Percentiles rank a stretch among this genome's conserved stretches.
Evolutionary conservation across 1,284 basidiomycete species (phyloP).

Genomic region (Megacollybia platyphylla): DNA sequence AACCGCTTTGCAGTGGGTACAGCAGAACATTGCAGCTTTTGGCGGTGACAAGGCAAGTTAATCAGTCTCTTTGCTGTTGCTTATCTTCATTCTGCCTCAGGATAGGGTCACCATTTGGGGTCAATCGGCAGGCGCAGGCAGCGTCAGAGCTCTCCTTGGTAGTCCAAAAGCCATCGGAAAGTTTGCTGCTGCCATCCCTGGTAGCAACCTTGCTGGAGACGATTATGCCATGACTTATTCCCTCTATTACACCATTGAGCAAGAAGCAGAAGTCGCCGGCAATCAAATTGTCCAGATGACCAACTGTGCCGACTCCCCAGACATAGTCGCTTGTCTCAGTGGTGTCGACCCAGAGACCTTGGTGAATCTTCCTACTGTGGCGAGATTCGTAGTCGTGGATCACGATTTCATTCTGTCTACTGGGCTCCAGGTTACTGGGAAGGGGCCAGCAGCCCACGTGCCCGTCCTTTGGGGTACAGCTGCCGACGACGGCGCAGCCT

Average conservation of each 20-base stretch:
- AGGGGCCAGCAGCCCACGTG: slow-evolving; percentile 5
- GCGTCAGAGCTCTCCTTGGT: slow-evolving; percentile 5
- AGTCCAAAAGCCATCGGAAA: slow-evolving; percentile 7
- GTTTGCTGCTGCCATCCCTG: slow-evolving; percentile 4
- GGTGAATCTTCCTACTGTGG: neutral
- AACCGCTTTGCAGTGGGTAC: slow-evolving; percentile 22
- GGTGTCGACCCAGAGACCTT: neutral
- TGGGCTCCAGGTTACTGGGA: neutral
- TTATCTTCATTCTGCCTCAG: too few species aligned
- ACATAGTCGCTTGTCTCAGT: neutral
- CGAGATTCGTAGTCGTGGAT: neutral
- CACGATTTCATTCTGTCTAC: neutral
- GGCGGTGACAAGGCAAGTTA: slow-evolving; percentile 7
- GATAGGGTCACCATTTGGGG: slow-evolving; percentile 8
- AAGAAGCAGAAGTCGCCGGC: neutral
- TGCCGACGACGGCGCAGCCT: slow-evolving; percentile 23
- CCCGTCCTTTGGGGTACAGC: slow-evolving; percentile 14
- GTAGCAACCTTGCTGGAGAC: slow-evolving; percentile 3
- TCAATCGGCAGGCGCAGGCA: slow-evolving; percentile 8
- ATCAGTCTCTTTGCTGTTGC: too few species aligned
- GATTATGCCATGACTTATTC: neutral
- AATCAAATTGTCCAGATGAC: neutral
- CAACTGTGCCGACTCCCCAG: neutral
- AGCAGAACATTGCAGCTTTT: slow-evolving; percentile 15
- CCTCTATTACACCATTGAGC: neutral